phyloP scores from a whole-genome alignment of 192 early-diverging fungal genomes.

The Borealophlyctis nickersoniae region DNA sequence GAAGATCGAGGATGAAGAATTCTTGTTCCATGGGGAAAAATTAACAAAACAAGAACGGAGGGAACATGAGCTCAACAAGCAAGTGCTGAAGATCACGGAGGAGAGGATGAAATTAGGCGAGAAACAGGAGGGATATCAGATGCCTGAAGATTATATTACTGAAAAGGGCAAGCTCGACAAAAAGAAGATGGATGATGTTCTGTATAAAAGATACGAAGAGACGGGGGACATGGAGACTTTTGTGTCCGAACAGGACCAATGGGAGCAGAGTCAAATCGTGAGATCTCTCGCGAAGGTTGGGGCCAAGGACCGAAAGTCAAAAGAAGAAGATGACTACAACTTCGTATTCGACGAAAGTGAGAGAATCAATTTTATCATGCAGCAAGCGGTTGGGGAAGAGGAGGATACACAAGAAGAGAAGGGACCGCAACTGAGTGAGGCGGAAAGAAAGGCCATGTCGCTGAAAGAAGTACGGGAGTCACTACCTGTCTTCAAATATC shows the following conservation, averaged over 20 bases:
- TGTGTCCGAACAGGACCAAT: conserved; percentile 85
- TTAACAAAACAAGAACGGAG: conserved; percentile 73
- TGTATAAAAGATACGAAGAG: conserved; percentile 90
- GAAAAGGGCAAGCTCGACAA: conserved; percentile 97
- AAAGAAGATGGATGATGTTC: conserved; percentile 82
- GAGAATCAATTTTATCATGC: conserved; percentile 86
- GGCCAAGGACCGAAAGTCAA: conserved; percentile 29
- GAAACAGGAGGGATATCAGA: conserved; percentile 75
- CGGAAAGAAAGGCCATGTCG: conserved; percentile 68
- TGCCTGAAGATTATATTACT: conserved; percentile 85
- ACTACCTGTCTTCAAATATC: conserved; percentile 86
- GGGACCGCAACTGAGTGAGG: conserved; percentile 43
- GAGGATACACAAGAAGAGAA: conserved; percentile 13
- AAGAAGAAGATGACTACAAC: conserved; percentile 70
- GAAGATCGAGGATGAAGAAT: conserved; percentile 85
- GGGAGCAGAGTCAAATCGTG: conserved; percentile 68
- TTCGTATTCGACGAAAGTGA: conserved; percentile 90
- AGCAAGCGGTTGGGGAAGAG: conserved; percentile 46
- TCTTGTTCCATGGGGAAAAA: conserved; percentile 68
- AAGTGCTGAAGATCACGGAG: conserved; percentile 77
- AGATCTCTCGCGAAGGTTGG: conserved; percentile 52
- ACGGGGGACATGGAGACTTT: conserved; percentile 60
- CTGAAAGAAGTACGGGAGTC: conserved; percentile 80
- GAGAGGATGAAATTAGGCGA: conserved; percentile 77
- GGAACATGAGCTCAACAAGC: conserved; percentile 80